Evolutionary conservation across 805 yeast genomes (phyloP), one percentile per base, ranked within the genome.

Genomic region (Scheffersomyces ergatensis): DNA sequence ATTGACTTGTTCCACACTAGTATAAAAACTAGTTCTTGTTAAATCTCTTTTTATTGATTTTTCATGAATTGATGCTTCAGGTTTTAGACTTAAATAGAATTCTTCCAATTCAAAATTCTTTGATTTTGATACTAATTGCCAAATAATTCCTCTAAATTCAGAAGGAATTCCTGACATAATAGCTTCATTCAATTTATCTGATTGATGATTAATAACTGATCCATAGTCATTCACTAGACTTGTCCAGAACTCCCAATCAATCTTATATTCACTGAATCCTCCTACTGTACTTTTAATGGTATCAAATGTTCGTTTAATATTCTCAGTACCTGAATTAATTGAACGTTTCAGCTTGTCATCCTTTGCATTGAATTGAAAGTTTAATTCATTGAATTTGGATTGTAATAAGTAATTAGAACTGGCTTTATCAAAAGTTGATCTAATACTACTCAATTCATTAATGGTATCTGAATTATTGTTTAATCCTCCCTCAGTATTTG

Each of bases 231-330:
- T 80, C 3, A 89, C 88, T 14, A 90, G 85, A 27, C 68, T 68
- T 5, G 90, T 77, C 98, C 98, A 92, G 58, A 88, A 86, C 34
- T 85, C 86, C 93, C 93, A 86, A 56, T 85, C 87, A 35, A 82
- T 74, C 38, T 55, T 53, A 49, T 55, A 49, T 50, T 48, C 52
- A 19, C 74, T 67, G 23, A 70, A 60, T 12, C 63, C 62, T 2
- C 70, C 72, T n/a, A 75, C 72, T 7, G 80, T 77, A 19, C 62
- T 58, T 42, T 70, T 73, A 45, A 77, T 76, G 47, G 74, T 78
- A 42, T 72, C 70, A 53, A 76, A 64, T 9, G 70, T 60, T 35
- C 65, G 65, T 46, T 62, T 62, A 39, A 70, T 57, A 46, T 59
- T 65, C 29, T 63, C 66, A 13, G 64, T 62, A 4, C 73, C 75